Percentiles rank a stretch among this genome's conserved stretches.
phyloP scores from a whole-genome alignment of 306 rosid species.

The Dryas octopetala region DNA sequence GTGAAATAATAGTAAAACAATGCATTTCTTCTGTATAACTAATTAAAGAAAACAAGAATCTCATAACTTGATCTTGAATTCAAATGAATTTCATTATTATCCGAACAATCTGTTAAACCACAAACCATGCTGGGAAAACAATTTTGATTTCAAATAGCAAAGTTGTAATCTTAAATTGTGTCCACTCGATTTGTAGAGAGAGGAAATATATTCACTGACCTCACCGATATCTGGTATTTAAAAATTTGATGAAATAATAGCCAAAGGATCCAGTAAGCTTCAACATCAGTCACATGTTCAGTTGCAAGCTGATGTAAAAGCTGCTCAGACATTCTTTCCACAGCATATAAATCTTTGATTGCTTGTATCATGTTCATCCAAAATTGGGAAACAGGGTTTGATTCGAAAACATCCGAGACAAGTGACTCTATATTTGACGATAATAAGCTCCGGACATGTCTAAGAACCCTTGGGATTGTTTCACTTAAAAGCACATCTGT shows the following conservation, averaged over 20 bases:
- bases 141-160: neutral
- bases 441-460: constrained; percentile 50
- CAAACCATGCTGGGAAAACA: neutral
- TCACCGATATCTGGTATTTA: constrained; percentile 53
- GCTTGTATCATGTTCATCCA: constrained; percentile 78
- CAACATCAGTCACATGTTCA: constrained; percentile 58
- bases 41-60: neutral
- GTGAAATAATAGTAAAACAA: neutral
- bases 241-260: constrained; percentile 55
- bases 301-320: constrained; percentile 69
- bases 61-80: neutral
- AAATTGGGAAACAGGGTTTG: constrained; percentile 51
- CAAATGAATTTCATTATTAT: neutral
- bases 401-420: constrained; percentile 42
- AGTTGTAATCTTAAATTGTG: neutral
- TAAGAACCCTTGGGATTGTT: constrained; percentile 48
- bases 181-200: neutral
- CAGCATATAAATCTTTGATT: constrained; percentile 63
- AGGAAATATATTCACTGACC: constrained; percentile 49
- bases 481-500: constrained; percentile 72
- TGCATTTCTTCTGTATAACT: neutral
- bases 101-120: neutral
- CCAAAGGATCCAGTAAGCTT: constrained; percentile 93
- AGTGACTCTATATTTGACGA: constrained; percentile 40
- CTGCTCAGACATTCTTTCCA: constrained; percentile 82